Conservation (phyloP, 257 asterid species). For the Jacaranda copaia region DNA sequence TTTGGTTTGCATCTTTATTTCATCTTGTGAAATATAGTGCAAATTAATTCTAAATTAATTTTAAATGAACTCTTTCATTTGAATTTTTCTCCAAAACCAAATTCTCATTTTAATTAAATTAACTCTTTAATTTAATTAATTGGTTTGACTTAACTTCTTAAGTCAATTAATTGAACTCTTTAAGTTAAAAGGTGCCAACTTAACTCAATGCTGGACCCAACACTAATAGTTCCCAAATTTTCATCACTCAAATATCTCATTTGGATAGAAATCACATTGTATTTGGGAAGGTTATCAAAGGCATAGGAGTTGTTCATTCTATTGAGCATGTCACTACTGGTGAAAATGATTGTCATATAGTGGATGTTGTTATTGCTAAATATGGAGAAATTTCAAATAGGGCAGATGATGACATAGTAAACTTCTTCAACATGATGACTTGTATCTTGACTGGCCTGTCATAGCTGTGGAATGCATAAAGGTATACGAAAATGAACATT, state of each 20-base stretch:
- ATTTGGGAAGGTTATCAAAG: conserved; percentile 89
- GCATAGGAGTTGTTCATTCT: conserved; percentile 94
- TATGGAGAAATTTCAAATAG: conserved; percentile 91
- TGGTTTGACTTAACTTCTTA: no score
- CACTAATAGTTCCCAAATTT: conserved; percentile 90
- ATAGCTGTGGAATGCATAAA: conserved; percentile 74
- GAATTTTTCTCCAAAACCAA: no score
- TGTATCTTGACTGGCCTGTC: conserved; percentile 90
- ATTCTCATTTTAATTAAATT: no score
- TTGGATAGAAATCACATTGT: conserved; percentile 92
- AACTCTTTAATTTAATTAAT: no score
- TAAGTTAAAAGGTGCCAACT: no score
- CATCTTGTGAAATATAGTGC: no score
- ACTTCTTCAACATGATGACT: conserved; percentile 90
- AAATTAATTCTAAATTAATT: no score
- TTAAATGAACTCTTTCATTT: no score
- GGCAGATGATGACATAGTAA: conserved; percentile 75
- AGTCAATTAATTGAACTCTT: no score
- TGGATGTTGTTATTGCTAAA: conserved; percentile 63
- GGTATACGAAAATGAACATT: conserved; percentile 84
- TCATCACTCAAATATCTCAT: conserved; percentile 90
- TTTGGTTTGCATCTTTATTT: no score
- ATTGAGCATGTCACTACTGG: conserved; percentile 74
- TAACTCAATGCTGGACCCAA: conserved; percentile 85
- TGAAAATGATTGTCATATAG: conserved; percentile 70